Percentiles rank a stretch among this genome's conserved stretches.
Conservation (phyloP, 805 yeast species). For the Yamadazyma insecticola region DNA sequence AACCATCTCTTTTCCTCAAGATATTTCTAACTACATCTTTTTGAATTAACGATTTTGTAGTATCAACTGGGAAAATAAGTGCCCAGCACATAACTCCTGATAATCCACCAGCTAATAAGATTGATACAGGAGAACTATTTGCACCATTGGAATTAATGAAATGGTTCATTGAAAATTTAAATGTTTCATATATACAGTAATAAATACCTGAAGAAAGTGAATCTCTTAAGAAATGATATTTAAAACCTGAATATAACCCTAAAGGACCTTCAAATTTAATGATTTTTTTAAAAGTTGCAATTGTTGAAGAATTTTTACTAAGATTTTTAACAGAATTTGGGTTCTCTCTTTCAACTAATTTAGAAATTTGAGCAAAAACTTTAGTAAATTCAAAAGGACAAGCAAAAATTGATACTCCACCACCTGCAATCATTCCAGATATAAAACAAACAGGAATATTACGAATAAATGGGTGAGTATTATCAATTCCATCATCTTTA, state of each 20-base stretch:
- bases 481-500: constrained; percentile 2
- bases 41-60: constrained; percentile 71
- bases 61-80: constrained; percentile 74
- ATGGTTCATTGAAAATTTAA: constrained; percentile 47
- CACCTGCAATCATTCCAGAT: constrained; percentile 68
- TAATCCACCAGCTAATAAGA: constrained; percentile 63
- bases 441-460: constrained; percentile 41
- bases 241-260: constrained; percentile 72
- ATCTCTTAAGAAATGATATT: constrained; percentile 66
- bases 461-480: constrained; percentile 37
- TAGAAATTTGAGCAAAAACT: constrained; percentile 70
- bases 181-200: constrained; percentile 70
- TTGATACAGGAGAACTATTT: constrained; percentile 26
- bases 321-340: constrained; percentile 2
- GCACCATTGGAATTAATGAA: constrained; percentile 22
- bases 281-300: constrained; percentile 46
- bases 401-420: constrained; percentile 56
- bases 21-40: constrained; percentile 68
- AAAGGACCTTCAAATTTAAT: constrained; percentile 52
- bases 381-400: constrained; percentile 87
- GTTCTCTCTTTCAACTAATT: constrained; percentile 30
- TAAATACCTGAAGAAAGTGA: constrained; percentile 67
- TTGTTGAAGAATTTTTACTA: constrained; percentile 21
- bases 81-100: constrained; percentile 77
- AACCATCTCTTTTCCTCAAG: constrained; percentile 46